Evolutionary conservation across 2,329 filamentous ascomycete genomes (phyloP).

Genomic region (Diaporthe vexans): DNA sequence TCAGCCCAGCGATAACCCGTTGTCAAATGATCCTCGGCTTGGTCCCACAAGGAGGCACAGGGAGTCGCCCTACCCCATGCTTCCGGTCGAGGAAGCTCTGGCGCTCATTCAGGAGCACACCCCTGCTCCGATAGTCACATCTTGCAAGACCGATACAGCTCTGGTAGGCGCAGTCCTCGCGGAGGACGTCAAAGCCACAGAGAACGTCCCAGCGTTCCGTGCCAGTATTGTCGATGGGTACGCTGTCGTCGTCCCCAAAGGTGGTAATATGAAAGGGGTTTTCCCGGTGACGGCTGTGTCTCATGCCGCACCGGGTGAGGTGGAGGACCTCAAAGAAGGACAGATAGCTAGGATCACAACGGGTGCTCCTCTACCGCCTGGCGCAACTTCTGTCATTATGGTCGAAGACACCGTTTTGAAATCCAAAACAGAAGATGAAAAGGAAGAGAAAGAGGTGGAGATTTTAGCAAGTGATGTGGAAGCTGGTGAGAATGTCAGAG

Average conservation of each 20-base stretch:
- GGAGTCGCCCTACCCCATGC: constrained; percentile 92
- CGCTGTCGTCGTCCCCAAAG: constrained; percentile 78
- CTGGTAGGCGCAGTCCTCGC: constrained; percentile 86
- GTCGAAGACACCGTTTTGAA: constrained; percentile 91
- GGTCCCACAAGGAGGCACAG: constrained; percentile 81
- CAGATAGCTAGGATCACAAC: constrained; percentile 94
- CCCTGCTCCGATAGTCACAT: constrained; percentile 71
- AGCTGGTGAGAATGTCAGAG: constrained; percentile 88
- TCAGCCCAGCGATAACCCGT: constrained; percentile 66
- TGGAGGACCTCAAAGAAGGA: constrained; percentile 75
- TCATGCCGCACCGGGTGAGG: constrained; percentile 82
- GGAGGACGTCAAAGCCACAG: constrained; percentile 82
- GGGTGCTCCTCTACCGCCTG: constrained; percentile 88
- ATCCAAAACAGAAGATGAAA: constrained; percentile 81
- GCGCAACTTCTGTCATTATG: constrained; percentile 94
- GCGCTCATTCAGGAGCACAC: constrained; percentile 80
- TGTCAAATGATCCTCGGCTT: constrained; percentile 73
- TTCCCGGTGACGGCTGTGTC: constrained; percentile 91
- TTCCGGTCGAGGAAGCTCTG: constrained; percentile 86
- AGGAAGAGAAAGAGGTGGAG: constrained; percentile 89
- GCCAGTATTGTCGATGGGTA: constrained; percentile 99
- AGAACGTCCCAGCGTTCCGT: constrained; percentile 91
- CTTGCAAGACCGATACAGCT: constrained; percentile 71
- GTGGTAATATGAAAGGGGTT: constrained; percentile 78
- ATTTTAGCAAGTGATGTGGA: constrained; percentile 84